Evolutionary conservation across 2,329 filamentous ascomycete species (phyloP).

Genomic region (Fusarium sp.): DNA sequence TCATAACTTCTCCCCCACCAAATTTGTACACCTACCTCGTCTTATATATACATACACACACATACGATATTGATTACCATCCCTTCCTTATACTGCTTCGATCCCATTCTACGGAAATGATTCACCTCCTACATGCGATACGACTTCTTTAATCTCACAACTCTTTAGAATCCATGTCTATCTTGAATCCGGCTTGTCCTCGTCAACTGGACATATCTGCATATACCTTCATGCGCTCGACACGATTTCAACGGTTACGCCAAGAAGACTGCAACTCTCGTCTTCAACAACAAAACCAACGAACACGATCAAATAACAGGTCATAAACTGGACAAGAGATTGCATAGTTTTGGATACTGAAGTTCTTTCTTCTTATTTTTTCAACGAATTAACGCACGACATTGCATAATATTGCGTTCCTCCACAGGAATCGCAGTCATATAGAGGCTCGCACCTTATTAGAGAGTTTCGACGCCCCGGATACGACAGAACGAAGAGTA

Average conservation of each 20-base stretch:
- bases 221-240: conserved; percentile 35
- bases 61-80: neutral
- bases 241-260: conserved; percentile 37
- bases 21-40: neutral
- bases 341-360: conserved; percentile 7
- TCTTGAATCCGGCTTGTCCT: conserved; percentile 31
- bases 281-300: conserved; percentile 20
- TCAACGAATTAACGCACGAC: conserved; percentile 1
- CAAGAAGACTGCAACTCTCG: conserved; percentile 24
- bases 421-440: neutral
- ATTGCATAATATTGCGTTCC: conserved; percentile 3
- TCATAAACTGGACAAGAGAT: conserved; percentile 1
- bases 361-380: neutral
- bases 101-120: conserved; percentile 21
- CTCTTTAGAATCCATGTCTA: conserved; percentile 40
- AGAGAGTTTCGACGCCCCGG: conserved; percentile 40
- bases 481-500: conserved; percentile 10
- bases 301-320: conserved; percentile 1
- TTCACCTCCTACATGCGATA: conserved; percentile 6
- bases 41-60: neutral
- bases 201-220: conserved; percentile 27
- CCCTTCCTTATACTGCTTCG: neutral
- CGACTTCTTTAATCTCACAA: conserved; percentile 28
- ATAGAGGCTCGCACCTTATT: conserved; percentile 42
- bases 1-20: conserved; percentile 23